Evolutionary conservation across 768 basidiomycete species (phyloP), one percentile per base, ranked within the genome.

Genomic region (Lentinula lateritia): DNA sequence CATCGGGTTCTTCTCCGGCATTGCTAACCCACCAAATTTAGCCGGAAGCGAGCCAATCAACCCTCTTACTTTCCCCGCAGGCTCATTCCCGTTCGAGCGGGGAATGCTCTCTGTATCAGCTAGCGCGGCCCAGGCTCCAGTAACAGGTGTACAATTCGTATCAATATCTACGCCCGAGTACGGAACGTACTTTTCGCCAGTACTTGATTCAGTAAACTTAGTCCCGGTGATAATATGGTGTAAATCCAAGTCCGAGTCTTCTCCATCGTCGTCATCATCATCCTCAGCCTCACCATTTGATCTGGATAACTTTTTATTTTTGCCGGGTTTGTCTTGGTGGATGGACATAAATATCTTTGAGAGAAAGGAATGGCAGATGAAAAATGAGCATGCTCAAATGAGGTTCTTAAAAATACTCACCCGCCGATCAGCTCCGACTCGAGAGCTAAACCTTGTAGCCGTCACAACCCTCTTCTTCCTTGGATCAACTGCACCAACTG

Each of bases 1-100:
- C 93, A 94, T 94, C 7, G 93, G 94, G 67, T 95, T 94, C 82
- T 94, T 92, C 73, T 90, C 93, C 1, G 94, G 92, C 23, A 85
- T 90, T 35, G 92, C 89, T 46, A 96, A 79, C 2, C 92, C 92
- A 18, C 78, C 70, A 66, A 93, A 94, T 69, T 89, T 91, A 38
- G 68, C 67, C 1, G 91, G 92, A 12, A 91, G 69, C 16, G 75
- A 65, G 0, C 91, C 87, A 45, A 83, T 72, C 0, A 92, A 67
- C 6, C 90, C 91, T 66, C 82, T 84, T 12, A 83, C 74, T 28
- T 39, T 55, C 38, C 15, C 35, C 8, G 6, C 35, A 1, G 52
- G 16, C 16, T 20, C 35, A 38, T 53, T 34, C 3, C 73, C 74
- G 5, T 69, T 72, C 2, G 72, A 71, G n/a, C 73, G 64, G 13